phyloP scores from a whole-genome alignment of 225 moss, liverwort and hornwort species.

The Thuidium tamariscinum region DNA sequence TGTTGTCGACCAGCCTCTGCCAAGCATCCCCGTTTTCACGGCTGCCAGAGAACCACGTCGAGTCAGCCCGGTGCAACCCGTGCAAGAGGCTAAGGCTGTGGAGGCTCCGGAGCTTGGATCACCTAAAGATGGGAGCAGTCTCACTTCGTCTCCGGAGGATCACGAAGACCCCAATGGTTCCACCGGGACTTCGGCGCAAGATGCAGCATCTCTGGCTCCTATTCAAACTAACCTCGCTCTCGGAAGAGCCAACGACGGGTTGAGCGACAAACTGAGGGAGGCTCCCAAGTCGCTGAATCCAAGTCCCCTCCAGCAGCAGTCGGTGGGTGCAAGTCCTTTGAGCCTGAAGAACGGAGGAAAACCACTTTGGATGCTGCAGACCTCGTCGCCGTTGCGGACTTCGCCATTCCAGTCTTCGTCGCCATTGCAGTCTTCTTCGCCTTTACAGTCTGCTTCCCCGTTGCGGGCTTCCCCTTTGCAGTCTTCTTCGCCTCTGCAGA shows the following conservation, averaged over 20 bases:
- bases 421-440: background rate
- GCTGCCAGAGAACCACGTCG: background rate
- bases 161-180: slow-evolving; percentile 15
- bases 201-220: background rate
- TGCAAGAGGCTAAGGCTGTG: background rate
- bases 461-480: background rate
- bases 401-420: background rate
- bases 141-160: slow-evolving; percentile 20
- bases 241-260: background rate
- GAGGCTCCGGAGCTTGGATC: slow-evolving; percentile 3
- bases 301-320: background rate
- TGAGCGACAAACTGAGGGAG: background rate
- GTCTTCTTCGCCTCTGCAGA: background rate
- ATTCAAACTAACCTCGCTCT: slow-evolving; percentile 27
- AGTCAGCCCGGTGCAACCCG: background rate
- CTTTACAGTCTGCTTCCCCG: background rate
- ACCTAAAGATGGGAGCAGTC: slow-evolving; percentile 22
- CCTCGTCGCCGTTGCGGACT: background rate
- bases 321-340: slow-evolving; percentile 9
- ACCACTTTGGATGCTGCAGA: slow-evolving; percentile 9
- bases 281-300: background rate
- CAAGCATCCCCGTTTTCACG: background rate
- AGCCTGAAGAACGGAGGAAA: slow-evolving; percentile 10
- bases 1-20: background rate
- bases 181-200: slow-evolving; percentile 7